A percentile compares a stretch with the other conserved stretches of the same genome.
Evolutionary conservation across 495 filamentous ascomycete species (phyloP).

Genomic region (Daldinia childiae): DNA sequence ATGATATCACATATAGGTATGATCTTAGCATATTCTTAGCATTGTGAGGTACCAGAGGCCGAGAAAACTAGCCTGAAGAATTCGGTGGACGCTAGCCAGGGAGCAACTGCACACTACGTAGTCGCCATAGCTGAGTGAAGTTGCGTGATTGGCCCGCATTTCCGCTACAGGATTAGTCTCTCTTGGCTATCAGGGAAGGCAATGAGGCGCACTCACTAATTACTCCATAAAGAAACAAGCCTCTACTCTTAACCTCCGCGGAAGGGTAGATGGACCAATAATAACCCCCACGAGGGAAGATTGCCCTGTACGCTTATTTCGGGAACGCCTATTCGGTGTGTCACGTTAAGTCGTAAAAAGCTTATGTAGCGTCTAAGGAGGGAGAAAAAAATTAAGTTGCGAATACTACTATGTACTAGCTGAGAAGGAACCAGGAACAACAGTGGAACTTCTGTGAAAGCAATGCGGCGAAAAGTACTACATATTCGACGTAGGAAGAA

Average conservation of each 20-base stretch:
- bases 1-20: slow-evolving; percentile 7
- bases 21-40: neutral
- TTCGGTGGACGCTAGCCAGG: slow-evolving; percentile 8
- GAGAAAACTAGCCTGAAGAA: neutral
- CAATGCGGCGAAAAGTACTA: neutral
- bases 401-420: neutral
- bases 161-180: slow-evolving; percentile 12
- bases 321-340: slow-evolving; percentile 20
- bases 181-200: neutral
- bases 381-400: neutral
- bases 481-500: neutral
- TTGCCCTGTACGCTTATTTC: slow-evolving; percentile 19
- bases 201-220: slow-evolving; percentile 6
- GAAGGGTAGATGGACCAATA: slow-evolving; percentile 23
- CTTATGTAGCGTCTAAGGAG: neutral
- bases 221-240: slow-evolving; percentile 8
- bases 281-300: slow-evolving; percentile 16
- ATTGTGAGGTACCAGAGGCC: neutral
- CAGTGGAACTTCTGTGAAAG: neutral
- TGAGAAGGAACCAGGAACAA: neutral
- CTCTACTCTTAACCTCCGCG: slow-evolving; percentile 16
- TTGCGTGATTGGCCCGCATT: slow-evolving; percentile 33
- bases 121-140: slow-evolving; percentile 26
- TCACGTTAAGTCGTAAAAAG: neutral
- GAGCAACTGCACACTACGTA: neutral